Percentiles rank a stretch among this genome's conserved stretches.
Evolutionary conservation across 306 rosid species (phyloP).

Genomic region (Quercus dentata): DNA sequence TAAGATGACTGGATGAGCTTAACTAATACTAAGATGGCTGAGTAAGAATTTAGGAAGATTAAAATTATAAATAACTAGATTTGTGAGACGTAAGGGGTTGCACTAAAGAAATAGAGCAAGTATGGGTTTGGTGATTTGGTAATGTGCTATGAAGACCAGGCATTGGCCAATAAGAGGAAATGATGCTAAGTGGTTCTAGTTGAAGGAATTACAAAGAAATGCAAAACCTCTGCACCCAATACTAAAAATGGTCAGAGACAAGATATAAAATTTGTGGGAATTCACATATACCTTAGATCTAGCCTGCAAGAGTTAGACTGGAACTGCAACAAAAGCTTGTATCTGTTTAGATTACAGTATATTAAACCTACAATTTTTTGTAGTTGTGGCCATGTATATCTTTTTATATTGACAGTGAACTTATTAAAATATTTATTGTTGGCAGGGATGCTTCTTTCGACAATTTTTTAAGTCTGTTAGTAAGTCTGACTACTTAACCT

Average conservation of each 20-base stretch:
- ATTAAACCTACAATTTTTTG: neutral
- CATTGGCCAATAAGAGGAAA: neutral
- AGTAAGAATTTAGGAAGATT: neutral
- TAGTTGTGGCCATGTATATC: neutral
- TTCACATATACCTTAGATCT: neutral
- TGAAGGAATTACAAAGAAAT: neutral
- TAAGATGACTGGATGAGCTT: neutral
- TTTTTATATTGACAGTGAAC: neutral
- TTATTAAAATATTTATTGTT: slow-evolving; percentile 2
- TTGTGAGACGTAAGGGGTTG: neutral
- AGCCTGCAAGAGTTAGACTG: neutral
- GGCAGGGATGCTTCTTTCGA: slow-evolving; percentile 84
- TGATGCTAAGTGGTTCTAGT: neutral
- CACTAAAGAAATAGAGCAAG: neutral
- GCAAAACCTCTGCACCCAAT: neutral
- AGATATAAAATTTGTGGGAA: neutral
- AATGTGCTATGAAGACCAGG: neutral
- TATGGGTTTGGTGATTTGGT: neutral
- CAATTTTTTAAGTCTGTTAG: slow-evolving; percentile 83
- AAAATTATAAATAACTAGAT: neutral
- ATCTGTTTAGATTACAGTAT: neutral
- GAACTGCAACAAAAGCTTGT: neutral
- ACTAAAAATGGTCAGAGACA: neutral
- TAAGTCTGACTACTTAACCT: slow-evolving; percentile 63
- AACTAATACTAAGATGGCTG: neutral